phyloP scores from a whole-genome alignment of 2,329 filamentous ascomycete species.

The Drechslera avenae region DNA sequence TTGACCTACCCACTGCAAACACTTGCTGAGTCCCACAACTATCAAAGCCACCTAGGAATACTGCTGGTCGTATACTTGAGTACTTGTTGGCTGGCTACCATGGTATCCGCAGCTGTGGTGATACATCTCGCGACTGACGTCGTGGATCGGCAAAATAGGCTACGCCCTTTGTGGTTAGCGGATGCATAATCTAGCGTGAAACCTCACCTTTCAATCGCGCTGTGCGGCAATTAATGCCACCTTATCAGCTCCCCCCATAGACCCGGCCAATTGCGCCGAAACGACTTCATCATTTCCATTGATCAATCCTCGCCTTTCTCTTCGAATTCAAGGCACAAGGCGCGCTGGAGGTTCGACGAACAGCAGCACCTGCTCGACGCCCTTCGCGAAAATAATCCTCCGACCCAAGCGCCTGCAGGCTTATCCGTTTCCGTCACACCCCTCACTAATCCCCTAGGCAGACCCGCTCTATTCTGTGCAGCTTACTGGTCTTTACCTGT shows the following conservation, averaged over 20 bases:
- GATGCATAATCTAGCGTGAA: constrained; percentile 11
- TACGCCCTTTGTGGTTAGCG: constrained; percentile 19
- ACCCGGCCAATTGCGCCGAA: background rate
- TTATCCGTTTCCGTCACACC: constrained; percentile 6
- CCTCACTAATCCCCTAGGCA: background rate
- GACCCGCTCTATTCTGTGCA: constrained; percentile 5
- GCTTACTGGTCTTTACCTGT: background rate
- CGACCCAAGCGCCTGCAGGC: constrained; percentile 4
- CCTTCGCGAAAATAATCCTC: constrained; percentile 7
- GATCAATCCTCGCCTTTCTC: background rate
- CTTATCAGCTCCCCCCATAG: constrained; percentile 13
- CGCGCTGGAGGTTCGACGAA: constrained; percentile 2
- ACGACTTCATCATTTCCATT: background rate
- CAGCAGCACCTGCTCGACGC: constrained; percentile 2
- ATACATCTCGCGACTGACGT: constrained; percentile 7
- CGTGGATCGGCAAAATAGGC: background rate
- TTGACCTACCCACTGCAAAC: no score
- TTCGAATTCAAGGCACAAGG: background rate
- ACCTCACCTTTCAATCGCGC: constrained; percentile 5
- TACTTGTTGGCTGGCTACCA: background rate
- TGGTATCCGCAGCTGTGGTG: background rate
- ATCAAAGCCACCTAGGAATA: no score
- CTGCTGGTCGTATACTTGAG: background rate
- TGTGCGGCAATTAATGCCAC: constrained; percentile 13
- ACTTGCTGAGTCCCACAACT: no score